Conservation (phyloP, 805 yeast genomes). For the Wickerhamomyces mucosus region DNA sequence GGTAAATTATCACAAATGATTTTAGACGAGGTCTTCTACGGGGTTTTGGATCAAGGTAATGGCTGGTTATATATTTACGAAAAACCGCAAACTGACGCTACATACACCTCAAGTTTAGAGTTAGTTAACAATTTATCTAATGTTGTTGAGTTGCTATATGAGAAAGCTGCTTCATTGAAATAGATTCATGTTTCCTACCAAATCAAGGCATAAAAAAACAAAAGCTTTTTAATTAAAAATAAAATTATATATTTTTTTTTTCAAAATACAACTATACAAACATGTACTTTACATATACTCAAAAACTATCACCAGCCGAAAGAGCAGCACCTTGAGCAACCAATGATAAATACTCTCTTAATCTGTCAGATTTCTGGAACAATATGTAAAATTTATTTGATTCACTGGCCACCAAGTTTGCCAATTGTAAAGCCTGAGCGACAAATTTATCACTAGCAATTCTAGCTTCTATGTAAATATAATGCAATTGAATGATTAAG, state of each 20-base stretch:
- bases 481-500: conserved; percentile 57
- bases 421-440: conserved; percentile 46
- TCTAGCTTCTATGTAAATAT: conserved; percentile 38
- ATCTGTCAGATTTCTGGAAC: conserved; percentile 46
- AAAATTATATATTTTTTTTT: too few species aligned
- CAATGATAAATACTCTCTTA: conserved; percentile 41
- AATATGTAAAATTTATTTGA: conserved; percentile 48
- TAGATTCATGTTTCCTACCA: conserved; percentile 29
- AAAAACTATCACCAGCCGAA: too few species aligned
- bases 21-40: conserved; percentile 87
- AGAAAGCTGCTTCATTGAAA: conserved; percentile 81
- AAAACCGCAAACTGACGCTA: conserved; percentile 78
- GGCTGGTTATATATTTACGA: conserved; percentile 94
- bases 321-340: conserved; percentile 51
- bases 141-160: conserved; percentile 86
- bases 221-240: too few species aligned
- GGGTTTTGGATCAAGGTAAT: conserved; percentile 95
- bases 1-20: conserved; percentile 95
- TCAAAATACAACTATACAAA: too few species aligned
- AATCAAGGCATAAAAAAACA: not conserved
- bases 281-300: too few species aligned
- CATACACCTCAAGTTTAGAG: conserved; percentile 81
- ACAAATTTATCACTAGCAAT: conserved; percentile 29
- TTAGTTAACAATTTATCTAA: conserved; percentile 78
- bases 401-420: conserved; percentile 62